These are phyloP conservation scores for Didymella pomorum DNA, from an alignment of 2,329 filamentous ascomycete genomes.

Conservation along the genomic window DNA sequence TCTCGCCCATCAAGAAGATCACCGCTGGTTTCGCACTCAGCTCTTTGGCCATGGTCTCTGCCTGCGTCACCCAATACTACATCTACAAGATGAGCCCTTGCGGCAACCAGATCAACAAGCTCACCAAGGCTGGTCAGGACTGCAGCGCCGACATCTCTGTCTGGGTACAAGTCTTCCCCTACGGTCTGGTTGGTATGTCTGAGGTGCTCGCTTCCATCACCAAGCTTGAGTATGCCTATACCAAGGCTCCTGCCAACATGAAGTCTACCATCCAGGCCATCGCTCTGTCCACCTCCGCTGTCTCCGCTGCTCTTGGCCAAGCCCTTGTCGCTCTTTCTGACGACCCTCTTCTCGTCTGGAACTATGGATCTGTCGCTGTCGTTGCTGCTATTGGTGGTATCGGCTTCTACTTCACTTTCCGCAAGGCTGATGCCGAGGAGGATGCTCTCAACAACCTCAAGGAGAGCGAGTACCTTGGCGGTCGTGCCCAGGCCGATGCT, in stretches of 20 bases:
- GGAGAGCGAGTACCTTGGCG: slow-evolving; percentile 34
- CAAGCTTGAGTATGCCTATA: slow-evolving; percentile 63
- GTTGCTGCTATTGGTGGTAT: slow-evolving; percentile 42
- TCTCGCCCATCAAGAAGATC: slow-evolving; percentile 81
- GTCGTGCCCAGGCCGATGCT: slow-evolving; percentile 24
- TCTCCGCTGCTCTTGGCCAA: slow-evolving; percentile 44
- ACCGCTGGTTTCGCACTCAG: slow-evolving; percentile 72
- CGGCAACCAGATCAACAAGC: slow-evolving; percentile 39
- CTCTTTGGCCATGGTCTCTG: slow-evolving; percentile 67
- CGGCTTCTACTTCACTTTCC: slow-evolving; percentile 45
- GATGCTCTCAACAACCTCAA: slow-evolving; percentile 45
- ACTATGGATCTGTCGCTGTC: slow-evolving; percentile 43
- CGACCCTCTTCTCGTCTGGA: slow-evolving; percentile 46
- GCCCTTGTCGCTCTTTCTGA: slow-evolving; percentile 44
- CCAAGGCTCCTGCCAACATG: slow-evolving; percentile 68
- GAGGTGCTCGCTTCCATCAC: slow-evolving; percentile 74
- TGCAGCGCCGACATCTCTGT: slow-evolving; percentile 60
- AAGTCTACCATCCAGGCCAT: slow-evolving; percentile 49
- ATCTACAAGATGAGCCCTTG: slow-evolving; percentile 54
- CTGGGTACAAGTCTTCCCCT: slow-evolving; percentile 62
- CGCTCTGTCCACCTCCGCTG: slow-evolving; percentile 46
- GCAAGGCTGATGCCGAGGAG: slow-evolving; percentile 44
- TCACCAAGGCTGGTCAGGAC: slow-evolving; percentile 54
- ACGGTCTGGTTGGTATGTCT: slow-evolving; percentile 64
- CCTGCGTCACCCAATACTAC: slow-evolving; percentile 64